A percentile compares a stretch with the other conserved stretches of the same genome.
phyloP scores from a whole-genome alignment of 75 land plant species.

The Azolla pinnata region DNA sequence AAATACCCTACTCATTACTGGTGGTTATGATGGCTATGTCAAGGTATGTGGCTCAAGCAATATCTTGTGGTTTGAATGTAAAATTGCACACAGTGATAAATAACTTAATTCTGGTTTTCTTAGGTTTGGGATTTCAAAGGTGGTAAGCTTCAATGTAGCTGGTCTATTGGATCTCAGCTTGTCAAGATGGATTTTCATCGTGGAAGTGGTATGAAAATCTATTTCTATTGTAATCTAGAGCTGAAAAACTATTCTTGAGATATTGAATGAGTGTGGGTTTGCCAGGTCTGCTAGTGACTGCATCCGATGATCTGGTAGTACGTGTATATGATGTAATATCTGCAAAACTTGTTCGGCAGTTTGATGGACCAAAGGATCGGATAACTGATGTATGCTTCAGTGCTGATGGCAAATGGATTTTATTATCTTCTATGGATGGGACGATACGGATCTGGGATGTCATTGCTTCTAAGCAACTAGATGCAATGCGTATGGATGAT shows the following conservation, averaged over 20 bases:
- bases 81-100: not conserved
- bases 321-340: conserved; percentile 74
- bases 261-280: conserved; percentile 6
- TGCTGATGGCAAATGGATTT: conserved; percentile 96
- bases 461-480: conserved; percentile 78
- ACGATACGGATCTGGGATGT: conserved; percentile 94
- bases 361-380: conserved; percentile 88
- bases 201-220: conserved; percentile 52
- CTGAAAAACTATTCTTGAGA: not conserved
- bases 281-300: conserved; percentile 80
- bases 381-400: conserved; percentile 91
- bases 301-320: conserved; percentile 68
- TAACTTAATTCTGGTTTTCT: not conserved
- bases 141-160: conserved; percentile 47
- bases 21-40: conserved; percentile 76
- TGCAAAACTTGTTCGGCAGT: conserved; percentile 69
- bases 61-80: not conserved
- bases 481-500: conserved; percentile 70
- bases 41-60: conserved; percentile 37
- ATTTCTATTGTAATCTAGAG: not conserved
- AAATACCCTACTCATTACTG: conserved; percentile 67
- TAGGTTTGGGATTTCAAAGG: conserved; percentile 93
- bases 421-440: conserved; percentile 92
- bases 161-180: conserved; percentile 51
- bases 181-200: conserved; percentile 66